phyloP scores from a whole-genome alignment of 805 yeast genomes.

The Suhomyces pyralidae region DNA sequence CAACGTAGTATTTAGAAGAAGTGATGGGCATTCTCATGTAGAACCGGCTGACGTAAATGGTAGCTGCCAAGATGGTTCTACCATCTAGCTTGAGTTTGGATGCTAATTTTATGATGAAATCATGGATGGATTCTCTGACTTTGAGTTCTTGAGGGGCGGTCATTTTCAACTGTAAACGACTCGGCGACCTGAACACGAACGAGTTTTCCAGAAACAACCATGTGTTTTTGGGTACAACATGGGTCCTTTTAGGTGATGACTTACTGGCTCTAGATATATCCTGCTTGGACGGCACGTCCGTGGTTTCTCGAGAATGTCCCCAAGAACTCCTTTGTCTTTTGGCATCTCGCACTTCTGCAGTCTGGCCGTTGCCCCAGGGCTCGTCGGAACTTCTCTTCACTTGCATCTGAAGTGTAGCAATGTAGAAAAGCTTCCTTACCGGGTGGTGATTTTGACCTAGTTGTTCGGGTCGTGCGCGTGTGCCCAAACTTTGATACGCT shows the following conservation, averaged over 20 bases:
- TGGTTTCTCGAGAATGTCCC: background rate
- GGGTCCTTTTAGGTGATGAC: background rate
- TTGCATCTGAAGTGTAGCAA: background rate
- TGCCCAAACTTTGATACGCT: background rate
- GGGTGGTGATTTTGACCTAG: background rate
- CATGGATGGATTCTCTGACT: constrained; percentile 36
- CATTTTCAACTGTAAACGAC: constrained; percentile 27
- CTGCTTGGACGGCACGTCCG: background rate
- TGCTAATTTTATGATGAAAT: constrained; percentile 37
- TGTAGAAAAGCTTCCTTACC: background rate
- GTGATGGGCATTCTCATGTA: constrained; percentile 43
- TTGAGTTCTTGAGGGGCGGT: constrained; percentile 37
- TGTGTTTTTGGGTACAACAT: constrained; percentile 14
- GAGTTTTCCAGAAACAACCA: constrained; percentile 40
- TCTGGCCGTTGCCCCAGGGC: background rate
- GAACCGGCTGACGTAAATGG: constrained; percentile 36
- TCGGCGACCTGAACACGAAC: constrained; percentile 30
- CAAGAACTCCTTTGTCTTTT: background rate
- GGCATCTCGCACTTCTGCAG: background rate
- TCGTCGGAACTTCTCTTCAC: background rate
- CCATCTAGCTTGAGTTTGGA: constrained; percentile 37
- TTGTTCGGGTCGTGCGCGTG: background rate
- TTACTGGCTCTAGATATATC: background rate
- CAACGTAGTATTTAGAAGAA: constrained; percentile 42
- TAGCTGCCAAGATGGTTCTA: constrained; percentile 41